Base-by-base conservation (phyloP, 2,329 filamentous ascomycete genomes). In the Berkeleyomyces basicola region DNA sequence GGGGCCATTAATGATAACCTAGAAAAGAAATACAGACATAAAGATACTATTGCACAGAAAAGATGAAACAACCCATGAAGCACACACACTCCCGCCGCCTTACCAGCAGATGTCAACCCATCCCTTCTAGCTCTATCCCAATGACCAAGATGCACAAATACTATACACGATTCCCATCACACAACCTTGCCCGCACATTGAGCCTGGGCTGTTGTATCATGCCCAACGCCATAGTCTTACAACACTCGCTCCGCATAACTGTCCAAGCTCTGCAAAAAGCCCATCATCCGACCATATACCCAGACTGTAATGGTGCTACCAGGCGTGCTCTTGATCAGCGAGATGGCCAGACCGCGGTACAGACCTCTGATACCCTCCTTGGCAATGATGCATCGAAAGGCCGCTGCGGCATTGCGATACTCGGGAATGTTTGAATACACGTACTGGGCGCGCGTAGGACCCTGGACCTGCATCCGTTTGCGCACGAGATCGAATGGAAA, bases 391-490 rank as follows among this genome's bases (percentile, higher is more conserved):
- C 78, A 75, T 63, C 72, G 71, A 65, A 96, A 77, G 0, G 89
- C 88, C 53, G 76, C 77, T 3, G 83, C 68, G 0, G 95, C 83
- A 3, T 84, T 79, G 4, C 76, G 77, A 70, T 96, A 97, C 67
- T 87, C 84, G 0, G 93, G 93, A 7, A 97, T 96, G 69, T 95
- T 90, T 68, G 83, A 82, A 73, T 95, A 87, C 14, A 92, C 83
- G 71, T 96, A 99, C 66, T 78, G 78, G 44, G 74, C 75, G 66
- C 91, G 79, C 65, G 87, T 95, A 1, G 93, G 93, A 0, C 93
- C 93, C 72, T 99, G 93, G 3, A 99, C 90, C 74, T 99, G 93
- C 67, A 99, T 80, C 57, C 93, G 80, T 77, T 97, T 99, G 67
- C 93, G 79, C 43, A 96, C 89, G 37, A 96, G 83, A 71, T 99